Conservation (phyloP, 2,329 filamentous ascomycete species). For the Ophiostoma ips region DNA sequence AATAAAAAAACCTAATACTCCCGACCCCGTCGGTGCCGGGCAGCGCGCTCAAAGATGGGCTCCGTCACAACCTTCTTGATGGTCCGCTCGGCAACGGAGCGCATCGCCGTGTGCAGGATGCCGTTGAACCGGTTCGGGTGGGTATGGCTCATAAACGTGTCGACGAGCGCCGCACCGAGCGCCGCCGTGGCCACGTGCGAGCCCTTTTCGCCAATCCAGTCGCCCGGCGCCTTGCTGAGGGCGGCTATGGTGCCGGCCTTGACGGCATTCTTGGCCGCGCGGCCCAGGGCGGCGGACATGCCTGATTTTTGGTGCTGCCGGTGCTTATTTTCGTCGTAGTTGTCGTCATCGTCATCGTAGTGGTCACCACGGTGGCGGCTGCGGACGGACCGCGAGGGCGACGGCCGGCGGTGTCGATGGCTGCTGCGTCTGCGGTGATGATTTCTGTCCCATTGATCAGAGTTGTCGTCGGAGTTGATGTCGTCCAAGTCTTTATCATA, state of each 20-base stretch:
- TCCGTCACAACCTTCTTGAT: conserved; percentile 14
- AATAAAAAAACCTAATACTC: too few relatives aligned
- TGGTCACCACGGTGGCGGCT: neutral
- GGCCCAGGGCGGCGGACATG: conserved; percentile 7
- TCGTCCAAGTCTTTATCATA: too few relatives aligned
- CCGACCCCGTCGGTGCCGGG: neutral
- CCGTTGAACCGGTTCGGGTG: conserved; percentile 15
- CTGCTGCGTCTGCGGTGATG: neutral
- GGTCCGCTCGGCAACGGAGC: conserved; percentile 16
- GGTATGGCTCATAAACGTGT: conserved; percentile 15
- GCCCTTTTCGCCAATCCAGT: conserved; percentile 17
- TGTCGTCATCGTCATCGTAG: neutral
- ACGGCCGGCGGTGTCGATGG: neutral
- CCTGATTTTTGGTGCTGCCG: neutral
- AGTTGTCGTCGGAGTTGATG: neutral
- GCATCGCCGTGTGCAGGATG: conserved; percentile 17
- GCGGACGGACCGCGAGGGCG: neutral
- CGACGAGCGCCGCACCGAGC: conserved; percentile 18
- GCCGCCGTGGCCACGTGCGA: conserved; percentile 17
- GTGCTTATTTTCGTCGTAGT: neutral
- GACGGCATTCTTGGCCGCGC: conserved; percentile 14
- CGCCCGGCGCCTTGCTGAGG: conserved; percentile 13
- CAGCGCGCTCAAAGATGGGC: conserved; percentile 10
- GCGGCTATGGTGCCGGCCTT: conserved; percentile 17
- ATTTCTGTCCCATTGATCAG: neutral